These are phyloP conservation scores for Magnaporthiopsis incrustans DNA, from an alignment of 2,329 filamentous ascomycete species.

Conservation along the genomic window DNA sequence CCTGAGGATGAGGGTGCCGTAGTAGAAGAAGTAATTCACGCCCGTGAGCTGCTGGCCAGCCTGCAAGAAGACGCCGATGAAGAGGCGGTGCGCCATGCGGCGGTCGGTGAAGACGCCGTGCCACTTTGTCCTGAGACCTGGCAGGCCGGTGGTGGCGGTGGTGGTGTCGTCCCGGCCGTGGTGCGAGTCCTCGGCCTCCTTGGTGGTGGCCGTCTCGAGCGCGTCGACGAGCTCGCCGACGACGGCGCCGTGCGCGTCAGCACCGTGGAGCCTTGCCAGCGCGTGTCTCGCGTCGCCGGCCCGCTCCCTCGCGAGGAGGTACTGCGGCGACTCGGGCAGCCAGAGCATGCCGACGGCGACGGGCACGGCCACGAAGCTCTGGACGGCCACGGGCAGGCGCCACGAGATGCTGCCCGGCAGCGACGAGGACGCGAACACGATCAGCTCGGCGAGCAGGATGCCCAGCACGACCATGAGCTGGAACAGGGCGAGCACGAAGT, in stretches of 20 bases:
- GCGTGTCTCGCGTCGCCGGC: conserved; percentile 10
- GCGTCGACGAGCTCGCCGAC: conserved; percentile 12
- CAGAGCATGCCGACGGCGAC: conserved; percentile 42
- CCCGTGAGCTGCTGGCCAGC: conserved; percentile 63
- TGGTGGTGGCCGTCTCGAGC: conserved; percentile 27
- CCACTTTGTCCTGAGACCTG: conserved; percentile 27
- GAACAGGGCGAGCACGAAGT: conserved; percentile 57
- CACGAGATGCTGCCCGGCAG: conserved; percentile 35
- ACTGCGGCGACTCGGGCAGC: conserved; percentile 47
- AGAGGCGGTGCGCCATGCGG: conserved; percentile 54
- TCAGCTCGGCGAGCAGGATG: conserved; percentile 49
- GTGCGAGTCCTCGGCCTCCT: conserved; percentile 29
- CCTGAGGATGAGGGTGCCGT: conserved; percentile 56
- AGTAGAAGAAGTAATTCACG: conserved; percentile 51
- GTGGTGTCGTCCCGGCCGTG: conserved; percentile 19
- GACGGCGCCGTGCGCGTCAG: conserved; percentile 10
- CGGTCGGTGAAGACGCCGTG: conserved; percentile 53
- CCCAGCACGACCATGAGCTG: conserved; percentile 67
- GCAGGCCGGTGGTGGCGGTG: too few relatives aligned
- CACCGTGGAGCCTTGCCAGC: conserved; percentile 11
- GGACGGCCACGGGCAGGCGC: conserved; percentile 51
- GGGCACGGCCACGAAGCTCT: conserved; percentile 41
- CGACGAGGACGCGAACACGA: conserved; percentile 10
- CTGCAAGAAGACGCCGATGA: conserved; percentile 56
- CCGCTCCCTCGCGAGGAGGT: conserved; percentile 10